phyloP scores from a whole-genome alignment of 1,284 basidiomycete species.

The Trichosporon ovoides region DNA sequence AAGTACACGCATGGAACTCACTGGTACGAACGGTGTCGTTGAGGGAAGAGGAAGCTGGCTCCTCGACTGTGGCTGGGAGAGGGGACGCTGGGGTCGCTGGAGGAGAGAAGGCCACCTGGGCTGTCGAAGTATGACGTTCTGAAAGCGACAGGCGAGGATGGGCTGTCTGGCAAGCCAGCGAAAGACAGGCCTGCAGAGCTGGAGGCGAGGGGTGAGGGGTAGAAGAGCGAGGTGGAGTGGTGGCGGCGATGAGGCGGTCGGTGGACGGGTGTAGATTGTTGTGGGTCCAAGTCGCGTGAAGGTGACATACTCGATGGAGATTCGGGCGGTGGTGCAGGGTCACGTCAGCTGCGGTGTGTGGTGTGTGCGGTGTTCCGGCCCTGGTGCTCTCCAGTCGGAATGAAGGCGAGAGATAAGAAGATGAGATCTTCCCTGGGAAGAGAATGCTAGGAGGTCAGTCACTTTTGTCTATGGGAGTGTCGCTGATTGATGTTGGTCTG shows the following conservation, averaged over 20 bases:
- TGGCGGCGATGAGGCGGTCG: not conserved
- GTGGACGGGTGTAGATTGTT: not conserved
- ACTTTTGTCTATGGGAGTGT: no score
- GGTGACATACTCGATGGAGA: not conserved
- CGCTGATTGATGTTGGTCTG: no score
- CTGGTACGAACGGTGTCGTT: not conserved
- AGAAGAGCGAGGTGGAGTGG: not conserved
- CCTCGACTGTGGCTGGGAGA: not conserved
- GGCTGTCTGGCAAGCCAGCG: not conserved
- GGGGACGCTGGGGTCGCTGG: not conserved
- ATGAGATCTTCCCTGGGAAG: no score
- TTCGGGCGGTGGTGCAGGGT: not conserved
- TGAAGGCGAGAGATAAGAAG: no score
- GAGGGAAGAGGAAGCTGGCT: not conserved
- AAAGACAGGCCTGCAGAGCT: conserved; percentile 1
- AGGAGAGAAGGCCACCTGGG: not conserved
- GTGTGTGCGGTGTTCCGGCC: no score
- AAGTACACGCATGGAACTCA: no score
- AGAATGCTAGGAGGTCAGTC: no score
- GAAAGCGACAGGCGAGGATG: not conserved
- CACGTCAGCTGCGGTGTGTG: no score
- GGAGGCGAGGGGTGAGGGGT: not conserved
- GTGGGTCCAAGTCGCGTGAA: not conserved
- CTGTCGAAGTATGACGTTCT: conserved; percentile 1
- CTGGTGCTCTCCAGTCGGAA: no score